These are phyloP conservation scores for Botryosphaeria agaves DNA, from an alignment of 2,329 filamentous ascomycete genomes.

Conservation along the genomic window DNA sequence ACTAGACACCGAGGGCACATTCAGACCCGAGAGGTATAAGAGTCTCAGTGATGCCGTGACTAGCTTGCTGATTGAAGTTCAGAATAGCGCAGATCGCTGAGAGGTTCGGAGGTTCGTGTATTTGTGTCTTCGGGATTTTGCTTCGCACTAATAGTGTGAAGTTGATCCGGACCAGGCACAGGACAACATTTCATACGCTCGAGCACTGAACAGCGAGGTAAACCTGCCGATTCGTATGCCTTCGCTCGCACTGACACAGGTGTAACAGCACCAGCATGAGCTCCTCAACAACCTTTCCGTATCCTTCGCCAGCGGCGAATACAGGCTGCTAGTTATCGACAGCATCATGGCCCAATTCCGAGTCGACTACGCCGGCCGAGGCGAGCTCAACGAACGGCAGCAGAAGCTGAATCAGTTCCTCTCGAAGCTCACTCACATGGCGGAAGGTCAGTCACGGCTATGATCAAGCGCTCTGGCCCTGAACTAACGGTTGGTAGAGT, in stretches of 20 bases:
- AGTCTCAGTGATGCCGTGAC: no score
- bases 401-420: slow-evolving; percentile 50
- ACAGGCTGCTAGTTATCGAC: slow-evolving; percentile 49
- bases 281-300: slow-evolving; percentile 42
- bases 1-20: slow-evolving; percentile 42
- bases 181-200: slow-evolving; percentile 50
- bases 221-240: neutral
- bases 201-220: slow-evolving; percentile 46
- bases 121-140: no score
- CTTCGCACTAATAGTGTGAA: no score
- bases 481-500: slow-evolving; percentile 26
- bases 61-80: no score
- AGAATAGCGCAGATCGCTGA: slow-evolving; percentile 51
- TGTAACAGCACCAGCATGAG: slow-evolving; percentile 36
- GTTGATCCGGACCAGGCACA: slow-evolving; percentile 40
- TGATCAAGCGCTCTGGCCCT: neutral
- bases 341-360: slow-evolving; percentile 55
- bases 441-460: slow-evolving; percentile 30
- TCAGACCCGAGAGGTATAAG: slow-evolving; percentile 49
- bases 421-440: slow-evolving; percentile 44
- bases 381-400: slow-evolving; percentile 50
- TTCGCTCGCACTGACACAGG: no score
- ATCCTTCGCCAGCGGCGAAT: slow-evolving; percentile 45
- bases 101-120: slow-evolving; percentile 33
- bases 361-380: slow-evolving; percentile 48